Percentiles rank a stretch among this genome's conserved stretches.
Conservation (phyloP, 169 alveolate genomes). For the Cardiosporidium cionae region DNA sequence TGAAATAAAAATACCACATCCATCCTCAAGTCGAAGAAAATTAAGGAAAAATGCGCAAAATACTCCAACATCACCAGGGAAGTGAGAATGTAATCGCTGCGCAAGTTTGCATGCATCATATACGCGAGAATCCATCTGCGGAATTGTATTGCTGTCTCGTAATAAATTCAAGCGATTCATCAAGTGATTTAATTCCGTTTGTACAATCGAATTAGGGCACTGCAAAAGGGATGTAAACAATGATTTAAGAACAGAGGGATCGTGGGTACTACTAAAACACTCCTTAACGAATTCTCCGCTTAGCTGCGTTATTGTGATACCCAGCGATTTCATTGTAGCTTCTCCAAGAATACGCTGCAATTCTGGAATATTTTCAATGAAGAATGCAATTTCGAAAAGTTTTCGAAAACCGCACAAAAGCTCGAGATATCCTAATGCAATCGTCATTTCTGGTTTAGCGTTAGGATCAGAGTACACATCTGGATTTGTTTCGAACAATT, state of each 20-base stretch:
- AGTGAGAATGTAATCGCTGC: neutral
- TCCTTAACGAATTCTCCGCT: neutral
- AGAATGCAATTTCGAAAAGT: neutral
- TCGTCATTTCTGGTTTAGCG: conserved; percentile 85
- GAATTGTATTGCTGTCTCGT: too few species aligned
- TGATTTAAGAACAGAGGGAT: neutral
- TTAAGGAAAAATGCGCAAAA: conserved; percentile 22
- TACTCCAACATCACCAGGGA: conserved; percentile 21
- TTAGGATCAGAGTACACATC: conserved; percentile 74
- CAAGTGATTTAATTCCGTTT: neutral
- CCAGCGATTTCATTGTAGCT: neutral
- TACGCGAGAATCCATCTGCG: too few species aligned
- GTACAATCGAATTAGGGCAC: neutral
- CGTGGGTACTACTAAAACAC: neutral
- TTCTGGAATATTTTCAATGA: conserved; percentile 11
- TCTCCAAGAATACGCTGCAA: neutral
- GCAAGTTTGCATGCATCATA: conserved; percentile 2
- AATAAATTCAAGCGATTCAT: too few species aligned
- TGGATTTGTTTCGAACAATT: conserved; percentile 61
- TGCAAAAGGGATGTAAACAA: neutral
- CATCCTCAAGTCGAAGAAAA: neutral
- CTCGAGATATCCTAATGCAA: conserved; percentile 73
- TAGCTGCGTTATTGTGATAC: neutral
- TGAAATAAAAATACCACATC: conserved; percentile 58
- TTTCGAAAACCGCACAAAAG: conserved; percentile 68